phyloP scores from a whole-genome alignment of 2,329 filamentous ascomycete genomes.

The Pleomassaria siparia region DNA sequence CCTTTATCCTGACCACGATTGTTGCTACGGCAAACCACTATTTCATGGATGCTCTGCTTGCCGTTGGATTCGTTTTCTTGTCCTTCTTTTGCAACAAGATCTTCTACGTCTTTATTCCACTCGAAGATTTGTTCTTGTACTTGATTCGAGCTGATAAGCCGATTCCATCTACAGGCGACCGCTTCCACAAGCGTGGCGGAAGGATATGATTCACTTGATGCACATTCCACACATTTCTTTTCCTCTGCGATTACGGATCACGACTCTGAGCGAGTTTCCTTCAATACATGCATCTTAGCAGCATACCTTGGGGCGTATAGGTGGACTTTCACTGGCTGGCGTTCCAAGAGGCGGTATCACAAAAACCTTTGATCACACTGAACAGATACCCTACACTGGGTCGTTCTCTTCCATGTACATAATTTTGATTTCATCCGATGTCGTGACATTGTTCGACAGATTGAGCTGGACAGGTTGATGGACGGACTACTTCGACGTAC shows the following conservation, averaged over 20 bases:
- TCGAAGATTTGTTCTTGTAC: slow-evolving; percentile 55
- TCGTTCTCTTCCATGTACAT: neutral
- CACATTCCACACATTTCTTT: neutral
- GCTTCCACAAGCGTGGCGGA: slow-evolving; percentile 43
- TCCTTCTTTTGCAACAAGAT: slow-evolving; percentile 54
- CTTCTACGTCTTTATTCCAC: slow-evolving; percentile 53
- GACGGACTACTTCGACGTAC: too few species aligned
- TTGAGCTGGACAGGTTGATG: too few species aligned
- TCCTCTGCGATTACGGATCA: neutral
- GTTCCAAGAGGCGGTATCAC: neutral
- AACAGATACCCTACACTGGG: neutral
- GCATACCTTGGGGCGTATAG: neutral
- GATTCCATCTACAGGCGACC: slow-evolving; percentile 55
- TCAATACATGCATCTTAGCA: neutral
- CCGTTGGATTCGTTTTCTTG: slow-evolving; percentile 51
- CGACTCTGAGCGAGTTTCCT: neutral
- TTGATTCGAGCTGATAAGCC: slow-evolving; percentile 55
- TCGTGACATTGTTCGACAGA: too few species aligned
- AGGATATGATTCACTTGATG: slow-evolving; percentile 20
- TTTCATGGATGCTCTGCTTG: slow-evolving; percentile 57
- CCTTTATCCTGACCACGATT: slow-evolving; percentile 58
- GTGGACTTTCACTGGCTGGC: neutral
- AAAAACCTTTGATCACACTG: neutral
- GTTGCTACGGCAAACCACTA: slow-evolving; percentile 66
- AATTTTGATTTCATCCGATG: too few species aligned